Conservation (phyloP, 805 yeast species). For the Teunomyces atbi region DNA sequence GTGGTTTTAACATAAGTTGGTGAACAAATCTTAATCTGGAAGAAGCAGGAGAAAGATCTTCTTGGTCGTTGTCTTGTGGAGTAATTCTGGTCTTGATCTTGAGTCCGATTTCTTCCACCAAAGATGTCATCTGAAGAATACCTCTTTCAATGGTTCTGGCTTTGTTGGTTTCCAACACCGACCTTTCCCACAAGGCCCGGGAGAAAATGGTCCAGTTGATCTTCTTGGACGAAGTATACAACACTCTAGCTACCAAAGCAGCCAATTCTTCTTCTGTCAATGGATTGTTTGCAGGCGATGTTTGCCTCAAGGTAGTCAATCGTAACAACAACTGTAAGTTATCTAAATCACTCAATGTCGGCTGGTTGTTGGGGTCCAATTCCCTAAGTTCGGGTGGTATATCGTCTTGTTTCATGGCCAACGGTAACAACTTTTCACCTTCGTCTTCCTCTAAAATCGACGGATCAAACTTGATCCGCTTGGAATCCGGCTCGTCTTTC, state of each 20-base stretch:
- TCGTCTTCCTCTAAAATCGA: constrained; percentile 20
- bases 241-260: constrained; percentile 71
- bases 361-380: constrained; percentile 82
- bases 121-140: constrained; percentile 84
- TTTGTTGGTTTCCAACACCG: constrained; percentile 73
- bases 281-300: constrained; percentile 68
- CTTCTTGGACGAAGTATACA: constrained; percentile 46
- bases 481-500: constrained; percentile 32
- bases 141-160: constrained; percentile 93
- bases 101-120: constrained; percentile 84
- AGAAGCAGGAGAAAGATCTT: constrained; percentile 39
- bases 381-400: constrained; percentile 54
- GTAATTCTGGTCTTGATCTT: constrained; percentile 54
- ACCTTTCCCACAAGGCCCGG: constrained; percentile 86
- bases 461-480: constrained; percentile 42
- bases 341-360: constrained; percentile 68
- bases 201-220: constrained; percentile 78
- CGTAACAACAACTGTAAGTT: constrained; percentile 71
- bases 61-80: constrained; percentile 39
- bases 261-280: constrained; percentile 79
- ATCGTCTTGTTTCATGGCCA: constrained; percentile 58
- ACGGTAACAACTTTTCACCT: constrained; percentile 53
- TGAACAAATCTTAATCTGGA: constrained; percentile 67
- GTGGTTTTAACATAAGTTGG: constrained; percentile 73
- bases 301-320: constrained; percentile 58